Evolutionary conservation across 2,329 filamentous ascomycete genomes (phyloP), one percentile per base, ranked within the genome.

Genomic region (Calonectria pauciramosa): DNA sequence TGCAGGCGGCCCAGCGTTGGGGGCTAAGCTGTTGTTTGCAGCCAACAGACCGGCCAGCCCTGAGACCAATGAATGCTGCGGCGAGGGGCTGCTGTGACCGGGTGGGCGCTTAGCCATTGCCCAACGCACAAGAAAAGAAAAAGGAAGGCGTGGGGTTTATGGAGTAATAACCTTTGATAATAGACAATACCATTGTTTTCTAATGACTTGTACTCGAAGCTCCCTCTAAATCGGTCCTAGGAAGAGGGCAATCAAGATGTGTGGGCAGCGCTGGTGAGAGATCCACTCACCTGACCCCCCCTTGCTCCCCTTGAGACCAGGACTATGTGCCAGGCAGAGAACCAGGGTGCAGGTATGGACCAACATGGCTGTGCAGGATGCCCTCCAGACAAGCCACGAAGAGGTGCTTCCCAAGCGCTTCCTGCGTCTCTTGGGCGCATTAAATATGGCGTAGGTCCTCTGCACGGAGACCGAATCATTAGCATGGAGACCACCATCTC

Each of bases 391-490:
- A 38, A 68, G 72, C 68, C 63, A 64, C 67, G 72, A 56, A 38
- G 32, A 14, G 49, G 23, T 28, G 23, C 56, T 38, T 60, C n/a
- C 51, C 41, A 28, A 69, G 74, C 74, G 79, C 77, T 70, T 78
- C 68, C 30, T 51, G 28, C 52, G 23, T n/a, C 11, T 3, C 28
- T 18, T 7, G 4, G 23, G 32, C 34, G 54, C 36, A 28, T 70
- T 80, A 80, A 78, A 80, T 80, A 79, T 64, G 51, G 7, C 32
- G 18, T 18, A 30, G 28, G n/a, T 38, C 34, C 26, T 49, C 30
- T 18, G 23, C 51, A 23, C 16, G 23, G 20, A n/a, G 26, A 13
- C 34, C 11, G 13, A 11, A 36, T n/a, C 72, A 73, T 76, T 77
- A 76, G 78, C 74, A 66, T 70, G 79, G 69, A 74, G 75, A 77